Percentiles rank a stretch among this genome's conserved stretches.
Conservation (phyloP, 2,329 filamentous ascomycete genomes). For the Fusarium sp. region DNA sequence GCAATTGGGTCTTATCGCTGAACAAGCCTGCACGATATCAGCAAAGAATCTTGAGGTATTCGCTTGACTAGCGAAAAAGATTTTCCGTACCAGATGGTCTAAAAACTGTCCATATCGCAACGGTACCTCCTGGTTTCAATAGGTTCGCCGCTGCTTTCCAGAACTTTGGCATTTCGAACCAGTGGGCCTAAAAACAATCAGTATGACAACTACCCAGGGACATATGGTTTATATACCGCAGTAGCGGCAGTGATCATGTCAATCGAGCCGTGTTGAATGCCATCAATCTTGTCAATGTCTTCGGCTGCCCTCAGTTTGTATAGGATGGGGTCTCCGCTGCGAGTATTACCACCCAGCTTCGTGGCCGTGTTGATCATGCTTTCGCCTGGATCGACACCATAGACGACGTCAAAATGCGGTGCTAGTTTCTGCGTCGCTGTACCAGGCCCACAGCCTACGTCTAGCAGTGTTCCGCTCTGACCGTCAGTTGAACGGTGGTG, state of each 20-base stretch:
- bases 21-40: not conserved
- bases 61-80: rapidly evolving
- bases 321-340: rapidly evolving
- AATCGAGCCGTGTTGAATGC: not conserved
- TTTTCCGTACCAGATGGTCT: not conserved
- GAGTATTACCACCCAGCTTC: not conserved
- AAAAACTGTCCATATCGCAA: slow-evolving; percentile 17
- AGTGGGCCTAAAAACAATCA: not conserved
- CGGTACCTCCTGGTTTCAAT: slow-evolving; percentile 8
- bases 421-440: slow-evolving; percentile 8
- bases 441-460: slow-evolving; percentile 19
- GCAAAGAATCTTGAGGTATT: not conserved
- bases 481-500: slow-evolving; percentile 6
- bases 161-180: slow-evolving; percentile 26
- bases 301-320: slow-evolving; percentile 2
- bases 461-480: not conserved
- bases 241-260: slow-evolving; percentile 23
- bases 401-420: slow-evolving; percentile 1
- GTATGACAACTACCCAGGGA: rapidly evolving
- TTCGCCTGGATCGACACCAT: slow-evolving; percentile 13
- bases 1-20: not conserved
- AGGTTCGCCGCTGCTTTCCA: slow-evolving; percentile 12
- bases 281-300: not conserved
- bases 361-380: slow-evolving; percentile 5
- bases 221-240: not conserved